Base-by-base conservation (phyloP, 257 asterid species). In the Eucommia ulmoides region DNA sequence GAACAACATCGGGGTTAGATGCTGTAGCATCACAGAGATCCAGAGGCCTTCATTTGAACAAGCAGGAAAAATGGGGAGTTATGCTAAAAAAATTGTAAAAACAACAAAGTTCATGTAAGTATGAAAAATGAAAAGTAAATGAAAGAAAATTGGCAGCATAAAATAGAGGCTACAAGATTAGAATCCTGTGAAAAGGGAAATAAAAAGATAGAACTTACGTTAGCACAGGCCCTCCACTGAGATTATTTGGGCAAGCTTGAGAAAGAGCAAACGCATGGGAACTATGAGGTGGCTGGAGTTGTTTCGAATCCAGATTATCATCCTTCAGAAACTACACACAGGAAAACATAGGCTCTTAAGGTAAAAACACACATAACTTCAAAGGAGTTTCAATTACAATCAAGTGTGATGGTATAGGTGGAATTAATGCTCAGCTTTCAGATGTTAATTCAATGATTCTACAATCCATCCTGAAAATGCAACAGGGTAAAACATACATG, bases 241-340 rank as follows among this genome's bases (percentile, higher is more conserved):
- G 73, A 69, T 87, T 83, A 76, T 78, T 83, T 41, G 93, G 95
- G 70, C 69, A 68, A 60, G 62, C 72, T 80, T 81, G 89, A 61
- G 94, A 71, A 54, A 91, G 93, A 55, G 89, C 93, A 68, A 63
- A 18, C 51, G 77, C 46, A 53, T 91, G 99, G 53, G 99, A 91
- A 64, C 75, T 62, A 55, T 91, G 99, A 66, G 95, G 82, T 53
- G 68, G 87, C 75, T 69, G 87, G 67, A 82, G 65, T 58, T 69
- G 99, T 68, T 74, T 84, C n/a, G 79, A 83, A 55, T 91, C 99
- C 80, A 83, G 83, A 54, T 65, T 56, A 62, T 72, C 80, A 70
- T 57, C 64, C 76, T 58, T 63, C 53, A n/a, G n/a, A 46, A 65
- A 53, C 53, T 51, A 55, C 60, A 56, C 44, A 72, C 52, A 33